Evolutionary conservation across 345 rosid genomes (phyloP).

Genomic region (Sonneratia caseolaris): DNA sequence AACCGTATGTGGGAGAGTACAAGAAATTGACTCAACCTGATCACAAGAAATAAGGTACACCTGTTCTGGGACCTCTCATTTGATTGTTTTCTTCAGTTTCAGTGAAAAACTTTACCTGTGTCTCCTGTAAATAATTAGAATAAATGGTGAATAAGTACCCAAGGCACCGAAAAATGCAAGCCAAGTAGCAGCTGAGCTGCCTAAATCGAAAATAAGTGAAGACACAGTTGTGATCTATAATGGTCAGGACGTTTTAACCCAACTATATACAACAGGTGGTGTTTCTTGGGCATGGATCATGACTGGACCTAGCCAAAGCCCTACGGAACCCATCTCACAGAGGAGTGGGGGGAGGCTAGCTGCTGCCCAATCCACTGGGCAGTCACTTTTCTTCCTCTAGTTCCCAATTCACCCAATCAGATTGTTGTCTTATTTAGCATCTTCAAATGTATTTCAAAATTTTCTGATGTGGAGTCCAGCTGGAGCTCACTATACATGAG

Average conservation of each 20-base stretch:
- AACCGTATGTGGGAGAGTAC: neutral
- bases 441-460: no score
- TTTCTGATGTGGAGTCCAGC: no score
- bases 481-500: no score
- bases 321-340: neutral
- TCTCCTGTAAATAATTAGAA: conserved; percentile 46
- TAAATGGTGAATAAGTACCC: no score
- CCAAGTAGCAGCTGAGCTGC: neutral
- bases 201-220: neutral
- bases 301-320: neutral
- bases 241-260: neutral
- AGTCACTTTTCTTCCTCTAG: neutral
- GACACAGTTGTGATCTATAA: neutral
- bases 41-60: conserved; percentile 92
- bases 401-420: neutral
- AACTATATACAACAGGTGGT: neutral
- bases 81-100: conserved; percentile 99
- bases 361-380: neutral
- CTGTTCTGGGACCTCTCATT: conserved; percentile 99
- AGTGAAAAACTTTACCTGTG: conserved; percentile 94
- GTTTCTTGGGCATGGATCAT: neutral
- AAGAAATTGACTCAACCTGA: conserved; percentile 1
- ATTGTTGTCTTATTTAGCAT: no score
- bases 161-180: neutral
- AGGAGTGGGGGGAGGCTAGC: neutral